Evolutionary conservation across 176 grass and related monocot genomes (phyloP), one percentile per base, ranked within the genome.

Genomic region (Rhynchospora breviuscula): DNA sequence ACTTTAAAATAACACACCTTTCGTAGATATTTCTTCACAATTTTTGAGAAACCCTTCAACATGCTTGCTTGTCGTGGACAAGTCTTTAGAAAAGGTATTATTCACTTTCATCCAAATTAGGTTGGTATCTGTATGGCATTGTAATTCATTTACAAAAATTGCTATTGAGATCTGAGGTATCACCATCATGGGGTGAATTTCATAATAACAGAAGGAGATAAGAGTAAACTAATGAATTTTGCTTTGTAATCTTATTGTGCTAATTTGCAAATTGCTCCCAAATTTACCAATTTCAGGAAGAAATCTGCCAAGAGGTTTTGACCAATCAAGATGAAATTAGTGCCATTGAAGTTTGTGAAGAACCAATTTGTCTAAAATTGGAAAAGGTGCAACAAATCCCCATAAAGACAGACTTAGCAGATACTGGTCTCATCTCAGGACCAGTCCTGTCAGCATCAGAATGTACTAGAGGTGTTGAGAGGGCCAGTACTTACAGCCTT

Each of bases 341-440:
- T 3, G 15, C 22, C 47, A 49, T 53, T 75, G 71, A 48, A 53
- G 71, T 53, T 75, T 48, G 9, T 26, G 47, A 75, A 12, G 71
- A 82, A 29, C 62, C 17, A 8, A 29, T 68, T 82, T 53, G 62
- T 82, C 53, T 44, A 51, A 69, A 85, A 85, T 81, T 80, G 60
- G 82, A 88, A 87, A 87, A 76, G 10, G 84, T 77, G 46, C 63
- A 51, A 23, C 78, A 73, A 58, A 80, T 45, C 63, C 63, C 81
- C 47, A 26, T 59, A 71, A 83, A 57, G 31, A 60, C 78, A 64
- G 81, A 72, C 15, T 68, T 84, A 29, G 67, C 73, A 62, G 79
- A 75, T 61, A 78, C 73, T 78, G 51, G 23, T 78, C 73, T 78
- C 6, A 6, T 57, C 51, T 78, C 51, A 57, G 73, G 73, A 57